Evolutionary conservation across 2,329 filamentous ascomycete species (phyloP).

Genomic region (Chaetomiaceae sp.): DNA sequence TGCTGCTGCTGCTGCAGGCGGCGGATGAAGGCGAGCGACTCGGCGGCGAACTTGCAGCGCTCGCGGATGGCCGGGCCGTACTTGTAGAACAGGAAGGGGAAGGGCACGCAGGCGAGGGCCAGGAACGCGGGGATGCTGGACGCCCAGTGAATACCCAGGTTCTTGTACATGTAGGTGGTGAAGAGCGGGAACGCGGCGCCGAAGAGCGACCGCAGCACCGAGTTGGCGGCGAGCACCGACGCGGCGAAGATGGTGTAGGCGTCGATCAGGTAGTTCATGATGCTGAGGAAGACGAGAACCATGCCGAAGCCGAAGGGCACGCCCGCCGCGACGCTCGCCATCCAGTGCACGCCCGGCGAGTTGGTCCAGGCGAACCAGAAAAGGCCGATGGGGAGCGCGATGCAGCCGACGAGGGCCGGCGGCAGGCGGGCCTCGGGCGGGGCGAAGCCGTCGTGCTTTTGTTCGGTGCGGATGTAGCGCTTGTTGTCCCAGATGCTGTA

Average conservation of each 20-base stretch:
- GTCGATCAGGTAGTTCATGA: conserved; percentile 64
- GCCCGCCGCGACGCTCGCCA: conserved; percentile 36
- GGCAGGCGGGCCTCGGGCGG: conserved; percentile 60
- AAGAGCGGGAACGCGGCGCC: conserved; percentile 70
- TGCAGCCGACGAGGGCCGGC: conserved; percentile 54
- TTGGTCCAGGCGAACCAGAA: conserved; percentile 68
- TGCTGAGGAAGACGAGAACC: conserved; percentile 59
- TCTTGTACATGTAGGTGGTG: conserved; percentile 52
- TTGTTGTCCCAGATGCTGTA: conserved; percentile 52
- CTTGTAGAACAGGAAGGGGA: neutral
- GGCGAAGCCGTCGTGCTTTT: conserved; percentile 37
- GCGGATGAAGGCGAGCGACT: neutral
- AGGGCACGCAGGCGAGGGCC: neutral
- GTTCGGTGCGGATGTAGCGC: conserved; percentile 42
- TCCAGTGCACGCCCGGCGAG: conserved; percentile 28
- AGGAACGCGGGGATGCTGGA: conserved; percentile 63
- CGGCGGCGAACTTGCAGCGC: neutral
- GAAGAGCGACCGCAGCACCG: conserved; percentile 65
- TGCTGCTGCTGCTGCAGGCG: neutral
- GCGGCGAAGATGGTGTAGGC: conserved; percentile 70
- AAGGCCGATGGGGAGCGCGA: conserved; percentile 58
- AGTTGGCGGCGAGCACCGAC: conserved; percentile 66
- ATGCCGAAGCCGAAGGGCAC: conserved; percentile 40
- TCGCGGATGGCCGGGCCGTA: neutral
- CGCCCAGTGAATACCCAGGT: conserved; percentile 70